A percentile compares a stretch with the other conserved stretches of the same genome.
phyloP scores from a whole-genome alignment of 2,329 filamentous ascomycete genomes.

The Ophiostoma novo-ulmi region DNA sequence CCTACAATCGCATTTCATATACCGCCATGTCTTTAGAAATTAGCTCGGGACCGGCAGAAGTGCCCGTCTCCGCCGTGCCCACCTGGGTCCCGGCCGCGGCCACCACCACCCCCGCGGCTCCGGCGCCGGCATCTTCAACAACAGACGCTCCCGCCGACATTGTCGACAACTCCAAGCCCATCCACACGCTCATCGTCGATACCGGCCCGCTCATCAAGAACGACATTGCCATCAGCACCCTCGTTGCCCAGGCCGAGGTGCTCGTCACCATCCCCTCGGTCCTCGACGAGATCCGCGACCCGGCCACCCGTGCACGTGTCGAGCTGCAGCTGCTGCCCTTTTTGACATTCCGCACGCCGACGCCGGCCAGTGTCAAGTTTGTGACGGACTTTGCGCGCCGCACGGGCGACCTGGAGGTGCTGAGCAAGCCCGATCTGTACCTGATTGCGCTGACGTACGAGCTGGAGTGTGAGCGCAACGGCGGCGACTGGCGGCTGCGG shows the following conservation, averaged over 20 bases:
- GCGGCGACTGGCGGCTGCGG: constrained; percentile 81
- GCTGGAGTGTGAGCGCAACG: constrained; percentile 83
- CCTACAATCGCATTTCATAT: neutral
- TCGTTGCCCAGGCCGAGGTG: constrained; percentile 69
- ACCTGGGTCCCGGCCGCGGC: constrained; percentile 8
- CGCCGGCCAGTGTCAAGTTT: constrained; percentile 69
- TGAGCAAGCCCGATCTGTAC: constrained; percentile 85
- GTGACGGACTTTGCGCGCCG: constrained; percentile 79
- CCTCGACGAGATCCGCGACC: constrained; percentile 81
- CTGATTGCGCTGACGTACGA: constrained; percentile 89
- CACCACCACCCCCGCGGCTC: neutral
- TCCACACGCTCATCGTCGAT: constrained; percentile 82
- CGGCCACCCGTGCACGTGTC: constrained; percentile 70
- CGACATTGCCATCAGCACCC: constrained; percentile 75
- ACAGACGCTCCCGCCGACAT: neutral
- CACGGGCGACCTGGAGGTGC: constrained; percentile 82
- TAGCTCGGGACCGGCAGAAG: neutral
- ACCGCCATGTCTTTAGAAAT: neutral
- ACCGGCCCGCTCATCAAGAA: constrained; percentile 93
- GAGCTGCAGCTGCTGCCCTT: constrained; percentile 84
- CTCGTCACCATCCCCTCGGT: constrained; percentile 83
- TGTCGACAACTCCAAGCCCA: constrained; percentile 49
- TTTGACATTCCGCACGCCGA: constrained; percentile 68
- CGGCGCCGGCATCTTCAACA: neutral
- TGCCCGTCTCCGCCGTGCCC: constrained; percentile 11